A percentile compares a stretch with the other conserved stretches of the same genome.
Conservation (phyloP, 2,329 filamentous ascomycete genomes). For the Canariomyces notabilis region DNA sequence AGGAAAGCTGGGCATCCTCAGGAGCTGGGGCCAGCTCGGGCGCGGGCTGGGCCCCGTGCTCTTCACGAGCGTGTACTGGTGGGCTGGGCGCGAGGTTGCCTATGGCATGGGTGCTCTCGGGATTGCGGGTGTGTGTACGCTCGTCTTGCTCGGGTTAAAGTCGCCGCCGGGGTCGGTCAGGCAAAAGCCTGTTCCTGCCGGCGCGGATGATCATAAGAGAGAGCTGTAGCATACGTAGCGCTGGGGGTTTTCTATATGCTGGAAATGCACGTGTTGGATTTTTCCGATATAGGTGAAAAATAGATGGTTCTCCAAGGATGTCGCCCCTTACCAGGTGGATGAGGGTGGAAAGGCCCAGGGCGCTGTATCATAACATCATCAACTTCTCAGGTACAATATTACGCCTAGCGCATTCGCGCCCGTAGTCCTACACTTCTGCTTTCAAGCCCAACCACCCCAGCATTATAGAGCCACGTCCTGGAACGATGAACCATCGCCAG, state of each 20-base stretch:
- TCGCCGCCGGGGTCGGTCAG: constrained; percentile 45
- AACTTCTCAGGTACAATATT: neutral
- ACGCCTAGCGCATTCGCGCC: neutral
- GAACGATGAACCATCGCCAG: constrained; percentile 55
- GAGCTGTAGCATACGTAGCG: constrained; percentile 14
- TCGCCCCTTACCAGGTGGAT: no score
- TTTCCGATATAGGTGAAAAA: no score
- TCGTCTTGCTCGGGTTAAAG: constrained; percentile 69
- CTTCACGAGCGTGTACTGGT: constrained; percentile 97
- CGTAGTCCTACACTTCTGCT: neutral
- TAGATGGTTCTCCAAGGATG: no score
- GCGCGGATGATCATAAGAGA: constrained; percentile 16
- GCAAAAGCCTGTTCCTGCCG: constrained; percentile 5
- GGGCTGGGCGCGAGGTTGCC: constrained; percentile 83
- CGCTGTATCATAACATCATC: neutral
- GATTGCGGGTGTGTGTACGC: constrained; percentile 66
- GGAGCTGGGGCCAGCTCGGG: constrained; percentile 80
- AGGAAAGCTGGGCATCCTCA: constrained; percentile 76
- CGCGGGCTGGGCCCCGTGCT: constrained; percentile 80
- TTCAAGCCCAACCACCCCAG: neutral
- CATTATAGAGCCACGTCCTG: constrained; percentile 59
- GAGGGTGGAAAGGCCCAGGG: neutral
- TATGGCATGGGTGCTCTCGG: constrained; percentile 77
- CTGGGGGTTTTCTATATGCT: neutral
- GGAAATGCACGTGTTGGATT: neutral